Base-by-base conservation (phyloP, 2,329 filamentous ascomycete species). In the Apiospora pterosperma region DNA sequence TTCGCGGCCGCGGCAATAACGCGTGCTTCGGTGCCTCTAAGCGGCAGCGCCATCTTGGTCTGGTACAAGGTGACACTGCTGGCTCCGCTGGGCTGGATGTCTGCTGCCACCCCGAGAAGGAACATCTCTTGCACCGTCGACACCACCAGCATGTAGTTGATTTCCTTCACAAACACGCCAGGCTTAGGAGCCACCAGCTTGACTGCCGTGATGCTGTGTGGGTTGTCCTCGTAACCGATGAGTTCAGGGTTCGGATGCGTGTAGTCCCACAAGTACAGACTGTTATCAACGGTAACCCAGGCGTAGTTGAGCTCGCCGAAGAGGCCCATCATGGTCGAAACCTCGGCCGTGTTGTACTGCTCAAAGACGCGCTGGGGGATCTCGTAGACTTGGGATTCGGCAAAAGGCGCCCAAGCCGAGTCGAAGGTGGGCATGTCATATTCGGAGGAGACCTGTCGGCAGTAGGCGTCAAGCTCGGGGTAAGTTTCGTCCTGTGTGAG, bases 201-300 rank as follows among this genome's bases (percentile, higher is more conserved):
- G 52, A 99, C 92, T n/a, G 92, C 89, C 48, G 93, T 93, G 72
- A 99, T 98, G 69, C 89, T 92, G 75, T 96, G 89, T 7, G 89
- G 84, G 76, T 95, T 91, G 70, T 97, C 93, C 76, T 98, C 95
- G 73, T 92, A 97, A 21, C 95, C 95, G 69, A 97, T 91, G 48
- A 97, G 84, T 75, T 97, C 92, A 5, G 95, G 93, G 70, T 95
- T 92, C n/a, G 92, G 89, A 75, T 93, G 87, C 7, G 93, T 97
- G 77, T 97, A 99, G 78, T 99, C 95, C 96, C 96, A 99, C 19
- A 99, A 84, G 76, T 97, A 99, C 55, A 99, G 84, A 67, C 92
- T 92, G 79, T 97, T 97, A 80, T 99, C 96, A 75, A 99, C 96
- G 28, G 92, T 88, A 63, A 97, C 92, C 92, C 94, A 99, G 36